A percentile compares a stretch with the other conserved stretches of the same genome.
Conservation (phyloP, 2,329 filamentous ascomycete species). For the Fusarium subglutinans region DNA sequence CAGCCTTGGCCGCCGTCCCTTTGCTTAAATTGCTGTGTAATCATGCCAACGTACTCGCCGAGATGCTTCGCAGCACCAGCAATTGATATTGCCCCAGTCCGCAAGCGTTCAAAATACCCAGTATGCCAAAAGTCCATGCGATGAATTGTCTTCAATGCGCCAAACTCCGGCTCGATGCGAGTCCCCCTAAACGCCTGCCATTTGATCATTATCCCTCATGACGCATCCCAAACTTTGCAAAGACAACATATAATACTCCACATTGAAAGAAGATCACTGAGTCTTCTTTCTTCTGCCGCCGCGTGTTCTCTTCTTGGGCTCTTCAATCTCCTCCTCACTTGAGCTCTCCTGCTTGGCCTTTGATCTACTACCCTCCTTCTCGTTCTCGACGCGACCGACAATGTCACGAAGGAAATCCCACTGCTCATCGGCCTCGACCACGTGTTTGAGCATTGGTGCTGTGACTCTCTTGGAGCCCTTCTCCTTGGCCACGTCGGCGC, state of each 20-base stretch:
- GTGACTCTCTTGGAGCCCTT: conserved; percentile 91
- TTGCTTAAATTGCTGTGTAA: neutral
- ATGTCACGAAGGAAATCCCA: conserved; percentile 96
- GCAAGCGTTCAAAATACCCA: conserved; percentile 12
- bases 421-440: conserved; percentile 87
- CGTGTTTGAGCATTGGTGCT: conserved; percentile 89
- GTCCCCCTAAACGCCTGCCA: conserved; percentile 39
- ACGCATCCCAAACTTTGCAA: conserved; percentile 21
- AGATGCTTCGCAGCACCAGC: neutral
- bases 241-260: neutral
- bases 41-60: neutral
- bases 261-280: conserved; percentile 21
- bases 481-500: conserved; percentile 82
- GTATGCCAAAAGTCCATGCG: conserved; percentile 26
- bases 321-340: conserved; percentile 61
- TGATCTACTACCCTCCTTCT: conserved; percentile 56
- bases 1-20: neutral
- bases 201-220: conserved; percentile 43
- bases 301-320: conserved; percentile 58
- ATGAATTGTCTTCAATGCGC: conserved; percentile 28
- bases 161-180: conserved; percentile 43
- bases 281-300: conserved; percentile 62
- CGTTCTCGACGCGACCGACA: conserved; percentile 79
- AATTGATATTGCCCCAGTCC: neutral
- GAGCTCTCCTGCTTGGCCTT: conserved; percentile 62